Percentiles rank a stretch among this genome's conserved stretches.
phyloP scores from a whole-genome alignment of 2,329 filamentous ascomycete genomes.

The Cladophialophora immunda region DNA sequence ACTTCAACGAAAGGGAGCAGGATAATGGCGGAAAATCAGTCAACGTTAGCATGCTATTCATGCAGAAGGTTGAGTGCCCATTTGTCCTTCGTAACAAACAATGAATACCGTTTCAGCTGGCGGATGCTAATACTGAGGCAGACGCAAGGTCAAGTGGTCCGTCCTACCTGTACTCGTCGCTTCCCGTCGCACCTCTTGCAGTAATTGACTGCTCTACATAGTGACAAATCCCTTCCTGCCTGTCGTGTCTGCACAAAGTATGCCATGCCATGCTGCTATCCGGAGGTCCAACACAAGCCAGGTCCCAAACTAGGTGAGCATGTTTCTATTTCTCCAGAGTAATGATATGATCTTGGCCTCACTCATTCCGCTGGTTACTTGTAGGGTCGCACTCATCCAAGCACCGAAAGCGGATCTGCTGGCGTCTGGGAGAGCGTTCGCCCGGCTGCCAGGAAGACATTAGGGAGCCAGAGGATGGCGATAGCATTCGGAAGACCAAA shows the following conservation, averaged over 20 bases:
- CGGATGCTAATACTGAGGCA: constrained; percentile 8
- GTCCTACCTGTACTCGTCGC: constrained; percentile 3
- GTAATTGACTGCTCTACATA: neutral
- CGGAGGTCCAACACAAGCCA: constrained; percentile 13
- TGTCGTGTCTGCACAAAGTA: constrained; percentile 17
- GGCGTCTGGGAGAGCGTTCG: neutral
- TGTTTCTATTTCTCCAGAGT: neutral
- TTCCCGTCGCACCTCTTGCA: neutral
- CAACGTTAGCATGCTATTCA: constrained; percentile 11
- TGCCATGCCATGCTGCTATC: constrained; percentile 17
- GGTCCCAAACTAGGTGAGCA: constrained; percentile 20
- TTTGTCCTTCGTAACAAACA: too few species aligned
- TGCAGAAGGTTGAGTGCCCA: constrained; percentile 15
- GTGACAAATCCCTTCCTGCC: constrained; percentile 18
- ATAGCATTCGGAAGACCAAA: neutral
- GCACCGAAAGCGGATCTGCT: constrained; percentile 9
- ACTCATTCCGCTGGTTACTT: neutral
- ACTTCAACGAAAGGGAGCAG: neutral
- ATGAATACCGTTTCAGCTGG: neutral
- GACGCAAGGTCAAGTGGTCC: constrained; percentile 25
- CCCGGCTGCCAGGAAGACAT: neutral
- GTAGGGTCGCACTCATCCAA: constrained; percentile 1
- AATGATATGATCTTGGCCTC: neutral
- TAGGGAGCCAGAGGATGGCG: neutral
- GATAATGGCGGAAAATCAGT: constrained; percentile 13